Percentiles rank a stretch among this genome's conserved stretches.
phyloP scores from a whole-genome alignment of 495 filamentous ascomycete species.

The Podospora comata region DNA sequence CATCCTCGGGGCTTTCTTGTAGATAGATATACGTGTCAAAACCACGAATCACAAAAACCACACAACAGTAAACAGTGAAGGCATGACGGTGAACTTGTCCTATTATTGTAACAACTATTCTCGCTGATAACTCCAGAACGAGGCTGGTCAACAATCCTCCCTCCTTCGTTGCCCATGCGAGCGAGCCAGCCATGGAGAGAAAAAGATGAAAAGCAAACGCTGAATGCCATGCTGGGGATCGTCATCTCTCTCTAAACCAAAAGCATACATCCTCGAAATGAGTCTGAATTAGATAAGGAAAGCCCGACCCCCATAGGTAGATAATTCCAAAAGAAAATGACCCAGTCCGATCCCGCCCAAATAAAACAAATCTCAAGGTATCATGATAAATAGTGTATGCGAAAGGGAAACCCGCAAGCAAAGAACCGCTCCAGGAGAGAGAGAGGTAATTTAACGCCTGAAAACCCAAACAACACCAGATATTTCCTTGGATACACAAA shows the following conservation, averaged over 20 bases:
- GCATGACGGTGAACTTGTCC: background rate
- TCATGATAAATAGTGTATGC: slow-evolving; percentile 11
- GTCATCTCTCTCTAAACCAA: slow-evolving; percentile 2
- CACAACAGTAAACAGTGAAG: background rate
- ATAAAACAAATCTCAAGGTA: slow-evolving; percentile 22
- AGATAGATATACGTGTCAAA: background rate
- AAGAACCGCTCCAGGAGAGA: background rate
- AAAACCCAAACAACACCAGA: slow-evolving; percentile 10
- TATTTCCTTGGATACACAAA: slow-evolving; percentile 5
- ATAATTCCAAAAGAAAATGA: background rate
- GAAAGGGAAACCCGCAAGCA: slow-evolving; percentile 2
- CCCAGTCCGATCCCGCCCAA: background rate
- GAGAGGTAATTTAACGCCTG: slow-evolving; percentile 5
- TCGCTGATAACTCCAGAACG: background rate
- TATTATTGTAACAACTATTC: background rate
- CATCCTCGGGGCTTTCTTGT: background rate
- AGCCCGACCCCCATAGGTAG: background rate
- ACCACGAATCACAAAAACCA: background rate
- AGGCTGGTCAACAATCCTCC: background rate
- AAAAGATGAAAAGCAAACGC: background rate
- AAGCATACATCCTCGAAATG: background rate
- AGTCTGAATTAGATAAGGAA: slow-evolving; percentile 6
- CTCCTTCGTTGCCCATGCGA: background rate
- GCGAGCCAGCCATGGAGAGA: background rate
- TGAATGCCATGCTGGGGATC: background rate